Percentiles rank a stretch among this genome's conserved stretches.
These are phyloP conservation scores for Spiromastix sp. DNA, from an alignment of 2,329 filamentous ascomycete genomes.

Conservation along the genomic window DNA sequence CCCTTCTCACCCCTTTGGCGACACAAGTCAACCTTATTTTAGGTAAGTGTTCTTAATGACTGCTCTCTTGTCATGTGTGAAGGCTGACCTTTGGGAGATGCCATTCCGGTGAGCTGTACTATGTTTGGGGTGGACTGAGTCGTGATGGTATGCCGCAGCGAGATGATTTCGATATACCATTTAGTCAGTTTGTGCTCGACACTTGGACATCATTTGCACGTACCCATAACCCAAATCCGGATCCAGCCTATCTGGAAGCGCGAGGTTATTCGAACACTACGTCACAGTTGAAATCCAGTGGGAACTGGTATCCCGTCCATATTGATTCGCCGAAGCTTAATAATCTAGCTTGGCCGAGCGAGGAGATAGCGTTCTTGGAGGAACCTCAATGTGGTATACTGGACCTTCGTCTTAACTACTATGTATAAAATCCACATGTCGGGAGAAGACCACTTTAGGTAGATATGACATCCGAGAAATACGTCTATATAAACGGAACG, in stretches of 20 bases:
- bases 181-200: slow-evolving; percentile 1
- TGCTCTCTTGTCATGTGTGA: no score
- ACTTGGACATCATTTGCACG: slow-evolving; percentile 1
- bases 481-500: no score
- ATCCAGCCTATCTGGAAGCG: neutral
- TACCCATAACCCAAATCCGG: slow-evolving; percentile 1
- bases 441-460: no score
- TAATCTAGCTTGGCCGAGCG: neutral
- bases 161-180: neutral
- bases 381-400: neutral
- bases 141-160: neutral
- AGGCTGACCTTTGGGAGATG: no score
- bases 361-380: neutral
- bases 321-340: neutral
- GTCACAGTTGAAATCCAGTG: neutral
- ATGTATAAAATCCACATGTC: no score
- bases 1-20: no score
- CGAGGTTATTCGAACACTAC: slow-evolving; percentile 1
- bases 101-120: slow-evolving; percentile 2
- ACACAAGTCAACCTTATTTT: no score
- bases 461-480: no score
- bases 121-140: slow-evolving; percentile 1
- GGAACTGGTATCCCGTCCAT: neutral
- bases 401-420: neutral
- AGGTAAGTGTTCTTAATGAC: no score